A percentile compares a stretch with the other conserved stretches of the same genome.
These are phyloP conservation scores for Exophiala mesophila DNA, from an alignment of 2,329 filamentous ascomycete species.

Conservation along the genomic window DNA sequence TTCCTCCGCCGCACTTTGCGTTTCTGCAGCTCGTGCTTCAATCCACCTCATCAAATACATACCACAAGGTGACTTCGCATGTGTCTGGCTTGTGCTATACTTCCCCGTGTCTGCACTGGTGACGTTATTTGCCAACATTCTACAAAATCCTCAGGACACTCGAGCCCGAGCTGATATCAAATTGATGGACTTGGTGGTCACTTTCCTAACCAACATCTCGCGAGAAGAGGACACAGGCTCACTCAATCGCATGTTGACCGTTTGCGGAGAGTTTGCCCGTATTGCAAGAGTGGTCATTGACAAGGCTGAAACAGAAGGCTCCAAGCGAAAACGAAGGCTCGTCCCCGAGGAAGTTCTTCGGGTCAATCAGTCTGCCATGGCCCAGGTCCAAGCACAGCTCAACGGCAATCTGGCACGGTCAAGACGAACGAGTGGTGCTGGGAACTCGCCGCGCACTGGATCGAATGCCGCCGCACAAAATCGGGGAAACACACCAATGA, in stretches of 20 bases:
- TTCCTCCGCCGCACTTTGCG: constrained; percentile 86
- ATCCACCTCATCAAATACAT: constrained; percentile 95
- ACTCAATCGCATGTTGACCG: constrained; percentile 86
- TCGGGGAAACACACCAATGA: constrained; percentile 2
- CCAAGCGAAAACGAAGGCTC: constrained; percentile 77
- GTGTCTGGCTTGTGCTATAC: constrained; percentile 94
- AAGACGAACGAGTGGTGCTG: constrained; percentile 15
- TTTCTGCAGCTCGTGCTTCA: constrained; percentile 84
- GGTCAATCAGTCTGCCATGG: constrained; percentile 26
- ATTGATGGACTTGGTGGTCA: constrained; percentile 88
- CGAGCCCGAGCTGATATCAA: constrained; percentile 83
- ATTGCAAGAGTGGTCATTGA: constrained; percentile 89
- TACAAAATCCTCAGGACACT: constrained; percentile 89
- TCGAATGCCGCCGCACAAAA: constrained; percentile 6
- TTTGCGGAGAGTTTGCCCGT: constrained; percentile 94
- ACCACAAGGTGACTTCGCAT: constrained; percentile 88
- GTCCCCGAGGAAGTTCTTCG: constrained; percentile 24
- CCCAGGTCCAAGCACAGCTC: constrained; percentile 24
- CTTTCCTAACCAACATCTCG: constrained; percentile 83
- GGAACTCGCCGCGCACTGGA: constrained; percentile 14
- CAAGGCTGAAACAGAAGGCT: constrained; percentile 80
- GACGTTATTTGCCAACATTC: constrained; percentile 90
- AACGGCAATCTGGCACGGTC: constrained; percentile 17
- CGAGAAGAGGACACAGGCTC: constrained; percentile 84
- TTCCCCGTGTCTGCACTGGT: constrained; percentile 94